Conservation (phyloP, 768 basidiomycete genomes). For the Amanita exitialis region DNA sequence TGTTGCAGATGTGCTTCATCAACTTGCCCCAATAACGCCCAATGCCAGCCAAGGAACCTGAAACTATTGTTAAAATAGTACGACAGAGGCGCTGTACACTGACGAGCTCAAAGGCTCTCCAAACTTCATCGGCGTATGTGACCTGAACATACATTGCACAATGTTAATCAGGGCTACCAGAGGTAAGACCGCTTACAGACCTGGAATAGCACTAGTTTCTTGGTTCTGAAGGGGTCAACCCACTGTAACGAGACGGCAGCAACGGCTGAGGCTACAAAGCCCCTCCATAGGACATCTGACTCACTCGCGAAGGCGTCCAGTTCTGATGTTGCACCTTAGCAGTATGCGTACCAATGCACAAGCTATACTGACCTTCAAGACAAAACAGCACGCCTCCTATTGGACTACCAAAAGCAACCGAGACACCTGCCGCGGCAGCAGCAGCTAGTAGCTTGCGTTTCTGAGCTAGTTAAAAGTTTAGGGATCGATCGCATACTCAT, state of each 20-base stretch:
- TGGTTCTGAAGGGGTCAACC: conserved; percentile 79
- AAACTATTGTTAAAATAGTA: background rate
- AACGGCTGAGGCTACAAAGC: conserved; percentile 84
- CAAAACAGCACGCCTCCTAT: conserved; percentile 82
- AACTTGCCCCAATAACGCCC: conserved; percentile 49
- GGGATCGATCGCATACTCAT: background rate
- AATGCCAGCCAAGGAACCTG: conserved; percentile 66
- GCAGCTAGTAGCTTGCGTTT: conserved; percentile 76
- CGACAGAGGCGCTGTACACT: conserved; percentile 8
- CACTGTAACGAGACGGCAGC: conserved; percentile 80
- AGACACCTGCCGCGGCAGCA: conserved; percentile 79
- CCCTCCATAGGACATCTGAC: conserved; percentile 74
- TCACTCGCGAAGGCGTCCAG: conserved; percentile 61
- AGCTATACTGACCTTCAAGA: conserved; percentile 43
- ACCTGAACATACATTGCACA: conserved; percentile 25
- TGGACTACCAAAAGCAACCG: conserved; percentile 83
- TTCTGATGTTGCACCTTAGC: conserved; percentile 24
- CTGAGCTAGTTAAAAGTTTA: conserved; percentile 36
- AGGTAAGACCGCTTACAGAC: conserved; percentile 20
- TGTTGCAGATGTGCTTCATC: background rate
- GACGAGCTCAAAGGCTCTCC: conserved; percentile 69
- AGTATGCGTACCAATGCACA: background rate
- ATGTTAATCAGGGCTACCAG: background rate
- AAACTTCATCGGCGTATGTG: conserved; percentile 46
- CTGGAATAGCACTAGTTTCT: conserved; percentile 75